phyloP scores from a whole-genome alignment of 1,284 basidiomycete species.

The Boletus semigastroideus region DNA sequence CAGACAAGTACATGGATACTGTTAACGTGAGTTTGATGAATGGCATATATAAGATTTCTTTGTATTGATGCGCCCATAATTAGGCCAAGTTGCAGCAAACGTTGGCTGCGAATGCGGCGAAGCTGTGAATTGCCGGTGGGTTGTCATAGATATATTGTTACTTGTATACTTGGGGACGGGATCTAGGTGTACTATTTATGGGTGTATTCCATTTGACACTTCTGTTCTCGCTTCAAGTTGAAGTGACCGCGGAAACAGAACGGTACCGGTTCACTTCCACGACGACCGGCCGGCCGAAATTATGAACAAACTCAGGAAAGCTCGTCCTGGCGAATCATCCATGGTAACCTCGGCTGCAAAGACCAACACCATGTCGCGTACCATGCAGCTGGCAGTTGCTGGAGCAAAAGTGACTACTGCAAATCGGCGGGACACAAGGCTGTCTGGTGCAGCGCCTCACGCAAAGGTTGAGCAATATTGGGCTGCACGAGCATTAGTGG shows the following conservation, averaged over 20 bases:
- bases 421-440: conserved; percentile 9
- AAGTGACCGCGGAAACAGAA: conserved; percentile 9
- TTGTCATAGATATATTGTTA: conserved; percentile 10
- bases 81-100: conserved; percentile 61
- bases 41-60: not conserved
- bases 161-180: conserved; percentile 12
- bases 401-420: conserved; percentile 7
- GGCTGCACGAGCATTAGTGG: conserved; percentile 59
- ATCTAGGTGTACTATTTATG: conserved; percentile 23
- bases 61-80: conserved; percentile 16
- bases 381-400: conserved; percentile 30
- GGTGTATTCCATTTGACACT: conserved; percentile 18
- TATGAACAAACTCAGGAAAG: conserved; percentile 31
- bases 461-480: conserved; percentile 55
- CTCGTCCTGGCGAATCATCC: conserved; percentile 13
- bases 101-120: conserved; percentile 33
- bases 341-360: not conserved
- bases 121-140: conserved; percentile 14
- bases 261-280: not conserved
- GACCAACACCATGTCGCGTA: conserved; percentile 23
- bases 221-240: not conserved
- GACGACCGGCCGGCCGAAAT: not conserved
- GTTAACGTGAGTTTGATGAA: conserved; percentile 61
- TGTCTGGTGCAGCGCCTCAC: conserved; percentile 26
- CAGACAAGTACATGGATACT: conserved; percentile 88